Conservation (phyloP, 2,329 filamentous ascomycete species). For the Fusarium gaditjirri region DNA sequence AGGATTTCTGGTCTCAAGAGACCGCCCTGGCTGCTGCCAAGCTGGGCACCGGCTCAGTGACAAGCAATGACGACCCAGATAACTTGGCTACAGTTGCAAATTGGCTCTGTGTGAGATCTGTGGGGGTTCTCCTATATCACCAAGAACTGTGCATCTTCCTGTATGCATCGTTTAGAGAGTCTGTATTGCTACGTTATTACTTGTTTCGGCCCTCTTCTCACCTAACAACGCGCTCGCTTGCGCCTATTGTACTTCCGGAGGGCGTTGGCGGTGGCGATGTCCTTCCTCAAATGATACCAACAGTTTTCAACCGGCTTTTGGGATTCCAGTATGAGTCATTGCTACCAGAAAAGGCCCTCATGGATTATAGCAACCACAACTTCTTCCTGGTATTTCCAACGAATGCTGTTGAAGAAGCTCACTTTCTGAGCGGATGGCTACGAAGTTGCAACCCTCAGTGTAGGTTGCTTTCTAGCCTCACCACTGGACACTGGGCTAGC, state of each 20-base stretch:
- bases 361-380: slow-evolving; percentile 32
- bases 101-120: slow-evolving; percentile 49
- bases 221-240: slow-evolving; percentile 39
- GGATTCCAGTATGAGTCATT: slow-evolving; percentile 49
- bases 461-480: slow-evolving; percentile 55
- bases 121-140: slow-evolving; percentile 50
- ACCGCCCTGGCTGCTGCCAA: slow-evolving; percentile 15
- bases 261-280: slow-evolving; percentile 2
- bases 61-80: slow-evolving; percentile 6
- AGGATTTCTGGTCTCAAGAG: slow-evolving; percentile 45
- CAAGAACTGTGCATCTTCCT: slow-evolving; percentile 53
- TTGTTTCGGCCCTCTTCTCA: slow-evolving; percentile 49
- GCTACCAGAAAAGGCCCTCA: slow-evolving; percentile 29
- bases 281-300: slow-evolving; percentile 30
- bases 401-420: slow-evolving; percentile 47
- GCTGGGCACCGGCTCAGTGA: slow-evolving; percentile 39
- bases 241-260: slow-evolving; percentile 35
- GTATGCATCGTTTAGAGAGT: slow-evolving; percentile 44
- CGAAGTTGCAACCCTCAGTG: slow-evolving; percentile 52
- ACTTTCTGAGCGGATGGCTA: slow-evolving; percentile 59
- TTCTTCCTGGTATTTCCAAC: slow-evolving; percentile 64
- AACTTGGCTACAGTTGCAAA: slow-evolving; percentile 46
- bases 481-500: slow-evolving; percentile 58
- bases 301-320: slow-evolving; percentile 46
- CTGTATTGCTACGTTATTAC: slow-evolving; percentile 47